phyloP scores from a whole-genome alignment of 176 grass and related monocot genomes.

The Cocos nucifera region DNA sequence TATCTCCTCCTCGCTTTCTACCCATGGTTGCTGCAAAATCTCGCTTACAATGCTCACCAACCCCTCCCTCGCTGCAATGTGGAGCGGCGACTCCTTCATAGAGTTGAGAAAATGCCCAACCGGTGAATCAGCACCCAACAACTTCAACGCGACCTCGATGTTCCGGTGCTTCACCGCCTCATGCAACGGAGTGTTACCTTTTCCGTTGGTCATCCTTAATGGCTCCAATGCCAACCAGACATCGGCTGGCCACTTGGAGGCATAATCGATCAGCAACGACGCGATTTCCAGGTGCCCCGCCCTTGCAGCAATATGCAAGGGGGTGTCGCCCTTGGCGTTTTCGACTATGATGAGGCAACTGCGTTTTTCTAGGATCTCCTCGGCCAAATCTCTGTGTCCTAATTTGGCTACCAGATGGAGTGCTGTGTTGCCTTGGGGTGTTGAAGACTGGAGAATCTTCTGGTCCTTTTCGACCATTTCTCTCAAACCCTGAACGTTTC shows the following conservation, averaged over 20 bases:
- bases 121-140: conserved; percentile 30
- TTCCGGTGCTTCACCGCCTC: conserved; percentile 33
- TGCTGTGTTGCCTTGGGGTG: conserved; percentile 40
- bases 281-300: conserved; percentile 25
- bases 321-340: conserved; percentile 48
- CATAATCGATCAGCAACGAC: not conserved
- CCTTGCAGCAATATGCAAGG: conserved; percentile 51
- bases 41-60: conserved; percentile 27
- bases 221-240: not conserved
- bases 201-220: conserved; percentile 5
- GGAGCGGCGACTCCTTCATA: conserved; percentile 43
- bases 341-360: conserved; percentile 13
- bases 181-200: conserved; percentile 43
- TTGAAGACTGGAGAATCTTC: conserved; percentile 24
- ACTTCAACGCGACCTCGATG: conserved; percentile 23
- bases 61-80: conserved; percentile 58
- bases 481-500: conserved; percentile 11
- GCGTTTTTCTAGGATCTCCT: conserved; percentile 1
- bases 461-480: not conserved
- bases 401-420: conserved; percentile 47
- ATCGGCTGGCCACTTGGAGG: not conserved
- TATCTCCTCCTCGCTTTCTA: conserved; percentile 1
- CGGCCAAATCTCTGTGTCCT: conserved; percentile 22
- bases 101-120: conserved; percentile 33
- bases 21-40: conserved; percentile 35